Percentiles rank a stretch among this genome's conserved stretches.
Evolutionary conservation across 2,329 filamentous ascomycete species (phyloP).

Genomic region (Madurella fahalii): DNA sequence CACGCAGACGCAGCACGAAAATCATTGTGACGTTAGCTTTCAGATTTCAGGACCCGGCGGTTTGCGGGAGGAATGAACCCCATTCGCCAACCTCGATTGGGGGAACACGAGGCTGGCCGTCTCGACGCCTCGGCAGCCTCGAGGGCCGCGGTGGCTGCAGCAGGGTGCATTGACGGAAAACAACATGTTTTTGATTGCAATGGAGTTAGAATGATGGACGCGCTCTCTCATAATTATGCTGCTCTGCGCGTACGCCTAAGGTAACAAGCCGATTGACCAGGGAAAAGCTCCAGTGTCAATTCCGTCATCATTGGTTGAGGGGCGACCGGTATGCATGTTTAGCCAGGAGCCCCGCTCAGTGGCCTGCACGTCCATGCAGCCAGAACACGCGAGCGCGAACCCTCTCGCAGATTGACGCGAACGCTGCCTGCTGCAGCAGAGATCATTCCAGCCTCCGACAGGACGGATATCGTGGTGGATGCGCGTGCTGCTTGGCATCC

Average conservation of each 20-base stretch:
- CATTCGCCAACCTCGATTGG: constrained; percentile 4
- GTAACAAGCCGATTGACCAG: not conserved
- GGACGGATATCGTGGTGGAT: constrained; percentile 9
- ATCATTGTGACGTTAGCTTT: too few species aligned
- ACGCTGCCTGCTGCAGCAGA: constrained; percentile 9
- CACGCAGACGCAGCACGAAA: too few species aligned
- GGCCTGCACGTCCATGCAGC: constrained; percentile 19
- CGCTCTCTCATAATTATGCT: too few species aligned
- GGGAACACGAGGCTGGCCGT: not conserved
- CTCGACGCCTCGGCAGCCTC: too few species aligned
- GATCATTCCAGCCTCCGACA: constrained; percentile 5
- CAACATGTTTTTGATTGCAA: too few species aligned
- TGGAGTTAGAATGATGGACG: too few species aligned
- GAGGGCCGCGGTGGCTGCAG: too few species aligned
- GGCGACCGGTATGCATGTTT: constrained; percentile 6
- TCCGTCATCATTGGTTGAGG: constrained; percentile 9
- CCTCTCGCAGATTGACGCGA: constrained; percentile 7
- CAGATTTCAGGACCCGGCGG: too few species aligned
- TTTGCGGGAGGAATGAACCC: not conserved
- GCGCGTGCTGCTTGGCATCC: constrained; percentile 16
- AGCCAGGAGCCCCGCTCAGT: constrained; percentile 14
- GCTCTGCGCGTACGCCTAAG: too few species aligned
- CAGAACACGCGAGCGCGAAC: constrained; percentile 20
- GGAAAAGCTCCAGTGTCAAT: not conserved
- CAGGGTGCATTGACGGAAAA: too few species aligned